Base-by-base conservation (phyloP, 371 early-diverging fungal species). In the Dichotomocladium elegans region DNA sequence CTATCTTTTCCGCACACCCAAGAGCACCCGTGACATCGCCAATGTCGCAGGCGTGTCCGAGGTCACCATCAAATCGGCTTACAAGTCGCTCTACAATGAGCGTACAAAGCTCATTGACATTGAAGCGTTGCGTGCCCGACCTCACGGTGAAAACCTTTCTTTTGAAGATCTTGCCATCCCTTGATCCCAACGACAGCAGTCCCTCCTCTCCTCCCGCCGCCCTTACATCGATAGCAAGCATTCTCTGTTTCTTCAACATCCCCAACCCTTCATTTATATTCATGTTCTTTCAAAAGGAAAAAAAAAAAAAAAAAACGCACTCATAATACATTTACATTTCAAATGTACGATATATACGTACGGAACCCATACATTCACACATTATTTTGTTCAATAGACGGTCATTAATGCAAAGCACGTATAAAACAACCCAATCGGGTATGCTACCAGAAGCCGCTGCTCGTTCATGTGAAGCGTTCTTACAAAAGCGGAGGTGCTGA, bases 41-140 rank as follows among this genome's bases (percentile, higher is more conserved):
- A 57, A 77, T 27, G 87, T 91, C 3, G 87, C 91, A 33, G 94
- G 95, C 52, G 92, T 94, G 10, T 90, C 93, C 33, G 94, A 95
- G 58, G 86, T 90, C 2, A 95, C 98, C 3, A 87, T 95, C 54
- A 91, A 89, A 65, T 87, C 83, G 47, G 90, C 92, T 0, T 93
- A 93, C 70, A 87, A 82, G 62, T 71, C 78, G 14, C 65, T 93
- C 27, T 88, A 85, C 55, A 66, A 62, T 15, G 82, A 85, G 59
- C 77, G 82, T n/a, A 64, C 61, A 9, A 69, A 66, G 27, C 53
- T 92, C 24, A 61, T 86, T 30, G 77, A 82, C 40, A 62, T 79
- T 27, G 81, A 81, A 2, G 58, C 79, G 2, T 56, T 82, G 12
- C 64, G 59, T 27, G 46, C 55, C 27, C 70, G 62, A 35, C 51